Evolutionary conservation across 2,329 filamentous ascomycete species (phyloP), one percentile per base, ranked within the genome.

Genomic region (Myriosclerotinia duriaeana): DNA sequence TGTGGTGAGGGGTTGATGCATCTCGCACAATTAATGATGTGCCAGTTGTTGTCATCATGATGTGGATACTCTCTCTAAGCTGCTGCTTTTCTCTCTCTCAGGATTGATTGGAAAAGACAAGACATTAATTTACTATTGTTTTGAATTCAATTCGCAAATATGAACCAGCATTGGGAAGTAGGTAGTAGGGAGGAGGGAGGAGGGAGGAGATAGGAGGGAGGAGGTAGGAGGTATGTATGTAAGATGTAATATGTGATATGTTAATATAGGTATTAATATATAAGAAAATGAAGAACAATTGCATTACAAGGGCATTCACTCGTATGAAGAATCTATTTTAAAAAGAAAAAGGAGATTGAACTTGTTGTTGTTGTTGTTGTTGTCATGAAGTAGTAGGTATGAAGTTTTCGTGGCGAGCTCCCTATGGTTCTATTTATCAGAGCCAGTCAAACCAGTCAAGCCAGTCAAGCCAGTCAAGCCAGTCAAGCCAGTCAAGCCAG

Each of bases 391-490:
- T n/a, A n/a, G n/a, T n/a, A n/a, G n/a, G n/a, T n/a, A n/a, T n/a
- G 46, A n/a, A 22, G n/a, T 36, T 65, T 64, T 60, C 63, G 63
- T 65, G 63, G 63, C 63, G 30, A 36, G 22, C 46, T 44, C 56
- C 48, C 63, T 52, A 65, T 65, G 63, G 63, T 60, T 42, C n/a
- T n/a, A n/a, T n/a, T n/a, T n/a, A n/a, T n/a, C n/a, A n/a, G n/a
- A n/a, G n/a, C n/a, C n/a, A n/a, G n/a, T n/a, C n/a, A n/a, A n/a
- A n/a, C n/a, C n/a, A n/a, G n/a, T n/a, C n/a, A n/a, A n/a, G n/a
- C 30, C 30, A 34, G 46, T n/a, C n/a, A n/a, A n/a, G n/a, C n/a
- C n/a, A n/a, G n/a, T n/a, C n/a, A n/a, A n/a, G n/a, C n/a, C n/a
- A n/a, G n/a, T n/a, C n/a, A n/a, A n/a, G n/a, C n/a, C n/a, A n/a